Evolutionary conservation across 768 basidiomycete species (phyloP).

Genomic region (Boletus bicolor): DNA sequence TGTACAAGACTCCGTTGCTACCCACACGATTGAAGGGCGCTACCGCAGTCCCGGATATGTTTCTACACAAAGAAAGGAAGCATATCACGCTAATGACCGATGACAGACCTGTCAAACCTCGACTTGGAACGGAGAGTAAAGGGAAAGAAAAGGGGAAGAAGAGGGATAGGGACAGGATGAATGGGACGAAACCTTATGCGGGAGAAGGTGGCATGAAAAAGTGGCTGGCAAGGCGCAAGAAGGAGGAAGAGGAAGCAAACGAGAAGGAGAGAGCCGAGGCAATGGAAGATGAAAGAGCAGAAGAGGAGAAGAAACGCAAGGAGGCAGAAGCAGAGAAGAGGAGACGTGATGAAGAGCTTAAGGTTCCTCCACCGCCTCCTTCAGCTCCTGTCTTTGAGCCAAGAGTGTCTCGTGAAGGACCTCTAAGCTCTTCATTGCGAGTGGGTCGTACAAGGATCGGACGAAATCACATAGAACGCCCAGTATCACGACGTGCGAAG

Average conservation of each 20-base stretch:
- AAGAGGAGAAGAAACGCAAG: constrained; percentile 24
- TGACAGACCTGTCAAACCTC: constrained; percentile 48
- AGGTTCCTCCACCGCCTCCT: constrained; percentile 15
- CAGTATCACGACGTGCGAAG: constrained; percentile 45
- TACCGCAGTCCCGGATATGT: constrained; percentile 55
- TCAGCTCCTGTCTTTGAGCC: constrained; percentile 21
- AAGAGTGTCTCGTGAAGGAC: constrained; percentile 18
- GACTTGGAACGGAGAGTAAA: constrained; percentile 42
- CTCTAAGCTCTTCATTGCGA: constrained; percentile 50
- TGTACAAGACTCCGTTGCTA: constrained; percentile 75
- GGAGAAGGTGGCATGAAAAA: constrained; percentile 80
- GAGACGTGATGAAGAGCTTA: constrained; percentile 17
- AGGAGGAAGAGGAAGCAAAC: constrained; percentile 51
- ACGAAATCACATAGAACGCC: constrained; percentile 61
- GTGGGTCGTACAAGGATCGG: constrained; percentile 59
- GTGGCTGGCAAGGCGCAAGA: constrained; percentile 58
- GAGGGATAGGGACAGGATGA: constrained; percentile 37
- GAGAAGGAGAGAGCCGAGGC: constrained; percentile 34
- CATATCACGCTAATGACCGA: constrained; percentile 57
- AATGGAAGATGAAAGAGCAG: constrained; percentile 34
- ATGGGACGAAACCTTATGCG: constrained; percentile 72
- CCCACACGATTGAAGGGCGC: constrained; percentile 52
- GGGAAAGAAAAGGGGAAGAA: constrained; percentile 37
- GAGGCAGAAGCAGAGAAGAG: constrained; percentile 19
- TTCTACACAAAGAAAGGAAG: constrained; percentile 49